Evolutionary conservation across 192 early-diverging fungal species (phyloP), one percentile per base, ranked within the genome.

Genomic region (Backusella psychrophila): DNA sequence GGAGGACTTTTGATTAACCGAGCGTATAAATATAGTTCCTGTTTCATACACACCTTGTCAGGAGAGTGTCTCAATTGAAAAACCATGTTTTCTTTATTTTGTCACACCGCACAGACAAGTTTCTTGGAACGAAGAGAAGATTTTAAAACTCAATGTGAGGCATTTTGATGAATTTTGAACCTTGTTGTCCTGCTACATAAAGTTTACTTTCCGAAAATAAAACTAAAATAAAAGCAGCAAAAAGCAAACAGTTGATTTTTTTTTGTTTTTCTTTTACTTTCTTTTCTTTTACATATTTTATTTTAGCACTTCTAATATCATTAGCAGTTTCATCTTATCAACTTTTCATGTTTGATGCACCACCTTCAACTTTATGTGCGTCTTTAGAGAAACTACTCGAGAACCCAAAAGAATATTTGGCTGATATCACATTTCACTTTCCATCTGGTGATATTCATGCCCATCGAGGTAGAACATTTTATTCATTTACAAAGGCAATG

Each of bases 391-490:
- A 38, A 31, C 38, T 81, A n/a, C 59, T 74, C 9, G 66, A 81
- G 4, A 71, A 70, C 17, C 69, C 76, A 29, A 68, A 81, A 19
- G 71, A 77, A n/a, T 81, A 77, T 34, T 35, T 74, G 29, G 72
- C 75, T 70, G 80, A 81, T 71, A 76, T 81, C 5, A 74, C 33
- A 31, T 77, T 81, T 74, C 36, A 21, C 15, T 77, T 56, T 74
- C 63, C 53, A 26, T 49, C 56, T 39, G 15, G 39, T 1, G 71
- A 73, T 53, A 56, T 74, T 29, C 74, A 72, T 72, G 80, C 80
- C 0, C 80, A 81, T 71, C 66, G 72, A 77, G 80, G 80, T 81
- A 81, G 63, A 59, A 66, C 65, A 75, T 49, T n/a, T 34, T 59
- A 17, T 33, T 69, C 11, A 39, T 39, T 69, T 35, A 21, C 15